These are phyloP conservation scores for Persicaria tinctoria DNA, from an alignment of 148 eudicot genomes.

Conservation along the genomic window DNA sequence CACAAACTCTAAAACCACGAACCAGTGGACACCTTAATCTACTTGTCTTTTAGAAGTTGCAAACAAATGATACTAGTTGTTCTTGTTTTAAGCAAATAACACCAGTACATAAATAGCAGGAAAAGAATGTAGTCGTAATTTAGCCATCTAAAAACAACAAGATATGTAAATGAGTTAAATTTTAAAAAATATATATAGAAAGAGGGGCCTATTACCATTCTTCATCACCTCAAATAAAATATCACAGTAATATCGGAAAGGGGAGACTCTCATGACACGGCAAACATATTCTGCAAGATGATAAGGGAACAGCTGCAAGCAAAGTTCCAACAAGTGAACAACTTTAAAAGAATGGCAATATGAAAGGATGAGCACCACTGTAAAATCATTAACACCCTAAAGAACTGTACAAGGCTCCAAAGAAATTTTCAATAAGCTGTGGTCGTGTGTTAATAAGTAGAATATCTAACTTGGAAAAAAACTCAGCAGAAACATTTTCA, in stretches of 20 bases:
- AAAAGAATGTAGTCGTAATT: neutral
- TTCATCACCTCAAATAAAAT: conserved; percentile 96
- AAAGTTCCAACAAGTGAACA: conserved; percentile 16
- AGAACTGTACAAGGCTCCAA: neutral
- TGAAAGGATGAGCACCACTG: neutral
- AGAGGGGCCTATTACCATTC: conserved; percentile 49
- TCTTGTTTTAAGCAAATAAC: neutral
- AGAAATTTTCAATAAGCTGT: neutral
- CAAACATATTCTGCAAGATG: conserved; percentile 95
- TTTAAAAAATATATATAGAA: neutral
- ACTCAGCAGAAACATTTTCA: neutral
- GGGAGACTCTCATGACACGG: conserved; percentile 95
- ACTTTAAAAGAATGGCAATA: neutral
- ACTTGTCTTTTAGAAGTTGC: neutral
- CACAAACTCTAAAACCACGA: neutral
- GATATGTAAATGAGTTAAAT: neutral
- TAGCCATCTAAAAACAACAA: neutral
- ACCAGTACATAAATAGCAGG: neutral
- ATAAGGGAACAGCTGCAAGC: conserved; percentile 88
- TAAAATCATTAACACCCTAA: neutral
- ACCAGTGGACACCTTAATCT: neutral
- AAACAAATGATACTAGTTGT: neutral
- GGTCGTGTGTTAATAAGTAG: neutral
- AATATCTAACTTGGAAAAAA: neutral
- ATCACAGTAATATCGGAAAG: conserved; percentile 95